phyloP scores from a whole-genome alignment of 805 yeast genomes.

The Myxozyma udenii region DNA sequence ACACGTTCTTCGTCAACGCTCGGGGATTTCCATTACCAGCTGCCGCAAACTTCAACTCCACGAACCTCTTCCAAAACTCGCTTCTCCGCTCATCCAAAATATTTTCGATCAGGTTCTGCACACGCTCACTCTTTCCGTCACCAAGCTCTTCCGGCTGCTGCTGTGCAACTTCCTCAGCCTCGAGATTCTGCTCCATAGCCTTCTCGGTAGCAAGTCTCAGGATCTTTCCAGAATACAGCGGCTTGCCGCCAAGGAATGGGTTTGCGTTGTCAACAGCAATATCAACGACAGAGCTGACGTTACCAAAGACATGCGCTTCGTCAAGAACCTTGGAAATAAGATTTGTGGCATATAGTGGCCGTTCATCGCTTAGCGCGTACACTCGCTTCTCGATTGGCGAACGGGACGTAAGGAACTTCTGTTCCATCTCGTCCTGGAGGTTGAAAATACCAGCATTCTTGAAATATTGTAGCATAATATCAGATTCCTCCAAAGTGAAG shows the following conservation, averaged over 20 bases:
- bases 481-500: conserved; percentile 17
- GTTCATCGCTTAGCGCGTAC: conserved; percentile 3
- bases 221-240: conserved; percentile 9
- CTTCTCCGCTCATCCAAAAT: conserved; percentile 8
- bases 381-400: conserved; percentile 13
- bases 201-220: conserved; percentile 1
- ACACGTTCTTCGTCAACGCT: conserved; percentile 6
- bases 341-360: conserved; percentile 2
- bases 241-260: not conserved
- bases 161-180: conserved; percentile 1
- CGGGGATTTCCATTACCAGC: conserved; percentile 22
- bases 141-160: not conserved
- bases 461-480: conserved; percentile 18
- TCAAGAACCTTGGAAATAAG: conserved; percentile 2
- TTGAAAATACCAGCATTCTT: conserved; percentile 11
- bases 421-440: not conserved
- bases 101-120: not conserved
- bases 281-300: not conserved
- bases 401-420: conserved; percentile 5
- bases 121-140: not conserved
- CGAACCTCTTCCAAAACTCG: conserved; percentile 24
- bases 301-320: conserved; percentile 4
- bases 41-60: conserved; percentile 4
- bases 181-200: not conserved
- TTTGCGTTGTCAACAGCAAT: not conserved